Percentiles rank a stretch among this genome's conserved stretches.
Conservation (phyloP, 768 basidiomycete species). For the Dacryopinax spathularia region DNA sequence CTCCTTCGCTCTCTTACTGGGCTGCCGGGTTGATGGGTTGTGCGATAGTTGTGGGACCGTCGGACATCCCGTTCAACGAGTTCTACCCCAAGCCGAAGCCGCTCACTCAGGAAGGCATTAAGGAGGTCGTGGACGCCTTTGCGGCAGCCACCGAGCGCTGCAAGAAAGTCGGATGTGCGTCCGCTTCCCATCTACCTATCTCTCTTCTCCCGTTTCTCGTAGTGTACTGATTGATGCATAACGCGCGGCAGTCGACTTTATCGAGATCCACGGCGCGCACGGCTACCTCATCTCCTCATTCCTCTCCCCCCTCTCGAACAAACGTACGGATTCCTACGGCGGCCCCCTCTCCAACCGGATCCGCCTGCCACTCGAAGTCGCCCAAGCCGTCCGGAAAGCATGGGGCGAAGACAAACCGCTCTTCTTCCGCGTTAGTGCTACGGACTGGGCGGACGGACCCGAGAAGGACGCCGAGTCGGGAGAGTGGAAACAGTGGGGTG, state of each 20-base stretch:
- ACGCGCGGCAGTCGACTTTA: conserved; percentile 43
- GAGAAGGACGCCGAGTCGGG: conserved; percentile 42
- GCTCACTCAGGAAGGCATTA: conserved; percentile 42
- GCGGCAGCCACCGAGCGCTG: conserved; percentile 38
- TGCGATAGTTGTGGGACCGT: conserved; percentile 48
- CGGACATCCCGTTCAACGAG: conserved; percentile 39
- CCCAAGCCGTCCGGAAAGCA: conserved; percentile 36
- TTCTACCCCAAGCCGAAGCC: conserved; percentile 43
- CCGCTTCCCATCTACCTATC: neutral
- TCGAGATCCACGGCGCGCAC: conserved; percentile 61
- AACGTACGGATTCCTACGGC: conserved; percentile 55
- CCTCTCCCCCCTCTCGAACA: conserved; percentile 61
- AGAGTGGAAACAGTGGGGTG: conserved; percentile 55
- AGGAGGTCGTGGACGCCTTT: conserved; percentile 47
- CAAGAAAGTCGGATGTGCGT: conserved; percentile 49
- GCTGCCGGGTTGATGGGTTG: neutral
- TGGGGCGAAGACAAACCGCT: conserved; percentile 51
- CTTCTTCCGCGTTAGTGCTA: conserved; percentile 55
- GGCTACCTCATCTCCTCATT: conserved; percentile 57
- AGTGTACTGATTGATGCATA: too few species aligned
- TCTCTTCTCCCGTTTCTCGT: neutral
- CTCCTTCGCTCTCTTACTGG: neutral
- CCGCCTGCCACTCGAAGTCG: conserved; percentile 48
- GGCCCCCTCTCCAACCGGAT: conserved; percentile 61
- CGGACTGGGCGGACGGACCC: conserved; percentile 48